Percentiles rank a stretch among this genome's conserved stretches.
Conservation (phyloP, 2,329 filamentous ascomycete species). For the Diaporthe citri region DNA sequence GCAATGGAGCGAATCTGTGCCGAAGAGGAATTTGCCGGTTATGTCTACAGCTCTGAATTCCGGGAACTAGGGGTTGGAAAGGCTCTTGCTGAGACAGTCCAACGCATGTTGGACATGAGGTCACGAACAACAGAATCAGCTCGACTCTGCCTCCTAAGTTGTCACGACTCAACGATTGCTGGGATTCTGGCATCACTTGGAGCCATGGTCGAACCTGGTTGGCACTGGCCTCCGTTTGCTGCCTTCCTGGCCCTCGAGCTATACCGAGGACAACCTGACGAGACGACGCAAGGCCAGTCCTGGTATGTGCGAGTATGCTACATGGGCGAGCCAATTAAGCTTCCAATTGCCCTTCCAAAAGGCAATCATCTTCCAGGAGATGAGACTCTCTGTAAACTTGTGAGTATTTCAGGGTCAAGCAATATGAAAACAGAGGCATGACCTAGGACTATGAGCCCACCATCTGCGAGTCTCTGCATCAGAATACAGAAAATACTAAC, state of each 20-base stretch:
- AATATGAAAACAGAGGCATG: neutral
- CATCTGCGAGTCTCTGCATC: neutral
- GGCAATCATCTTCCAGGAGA: neutral
- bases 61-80: slow-evolving; percentile 6
- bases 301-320: slow-evolving; percentile 2
- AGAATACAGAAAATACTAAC: neutral
- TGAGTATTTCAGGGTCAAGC: neutral
- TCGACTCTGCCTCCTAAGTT: neutral
- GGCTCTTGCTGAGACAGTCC: neutral
- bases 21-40: slow-evolving; percentile 2
- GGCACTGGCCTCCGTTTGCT: neutral
- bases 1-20: neutral
- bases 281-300: neutral
- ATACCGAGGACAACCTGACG: neutral
- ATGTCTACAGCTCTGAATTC: neutral
- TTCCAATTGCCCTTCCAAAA: neutral
- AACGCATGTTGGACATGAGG: neutral
- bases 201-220: neutral
- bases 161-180: neutral
- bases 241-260: neutral
- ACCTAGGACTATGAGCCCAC: neutral
- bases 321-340: neutral
- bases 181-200: neutral
- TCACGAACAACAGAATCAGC: neutral
- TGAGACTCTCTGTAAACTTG: neutral